phyloP scores from a whole-genome alignment of 1,139 yeast genomes.

The Sugiyamaella castrensis region DNA sequence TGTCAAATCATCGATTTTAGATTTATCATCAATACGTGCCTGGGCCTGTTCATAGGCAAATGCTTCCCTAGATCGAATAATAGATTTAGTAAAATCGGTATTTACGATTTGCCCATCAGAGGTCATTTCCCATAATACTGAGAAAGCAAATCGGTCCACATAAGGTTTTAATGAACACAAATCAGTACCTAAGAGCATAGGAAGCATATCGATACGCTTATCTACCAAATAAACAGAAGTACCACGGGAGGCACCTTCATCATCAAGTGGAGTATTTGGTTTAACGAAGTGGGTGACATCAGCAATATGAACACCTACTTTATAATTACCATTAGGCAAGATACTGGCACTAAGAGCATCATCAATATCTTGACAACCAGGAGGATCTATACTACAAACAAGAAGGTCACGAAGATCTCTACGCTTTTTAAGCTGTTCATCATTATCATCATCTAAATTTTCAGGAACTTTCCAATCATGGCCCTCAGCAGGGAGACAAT shows the following conservation, averaged over 20 bases:
- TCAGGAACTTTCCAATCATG: constrained; percentile 89
- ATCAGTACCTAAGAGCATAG: constrained; percentile 92
- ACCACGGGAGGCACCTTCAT: constrained; percentile 96
- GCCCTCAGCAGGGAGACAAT: constrained; percentile 90
- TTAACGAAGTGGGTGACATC: constrained; percentile 97
- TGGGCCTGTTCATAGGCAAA: constrained; percentile 95
- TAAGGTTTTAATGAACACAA: constrained; percentile 92
- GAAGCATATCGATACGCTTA: constrained; percentile 98
- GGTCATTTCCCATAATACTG: constrained; percentile 94
- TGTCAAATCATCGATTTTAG: constrained; percentile 78
- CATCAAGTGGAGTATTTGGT: constrained; percentile 87
- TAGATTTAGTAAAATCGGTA: constrained; percentile 79
- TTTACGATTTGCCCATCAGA: constrained; percentile 81
- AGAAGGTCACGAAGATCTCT: constrained; percentile 81
- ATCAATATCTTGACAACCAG: constrained; percentile 97
- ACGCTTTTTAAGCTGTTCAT: constrained; percentile 45
- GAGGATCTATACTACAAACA: constrained; percentile 97
- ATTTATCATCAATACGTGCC: constrained; percentile 77
- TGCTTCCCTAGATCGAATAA: constrained; percentile 89
- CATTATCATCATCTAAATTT: constrained; percentile 47
- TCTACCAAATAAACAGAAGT: constrained; percentile 98
- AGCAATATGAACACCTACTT: constrained; percentile 98
- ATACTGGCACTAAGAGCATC: constrained; percentile 90
- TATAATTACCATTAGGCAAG: constrained; percentile 89
- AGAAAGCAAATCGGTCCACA: constrained; percentile 94